Conservation (phyloP, 345 rosid genomes). For the Balakata baccata region DNA sequence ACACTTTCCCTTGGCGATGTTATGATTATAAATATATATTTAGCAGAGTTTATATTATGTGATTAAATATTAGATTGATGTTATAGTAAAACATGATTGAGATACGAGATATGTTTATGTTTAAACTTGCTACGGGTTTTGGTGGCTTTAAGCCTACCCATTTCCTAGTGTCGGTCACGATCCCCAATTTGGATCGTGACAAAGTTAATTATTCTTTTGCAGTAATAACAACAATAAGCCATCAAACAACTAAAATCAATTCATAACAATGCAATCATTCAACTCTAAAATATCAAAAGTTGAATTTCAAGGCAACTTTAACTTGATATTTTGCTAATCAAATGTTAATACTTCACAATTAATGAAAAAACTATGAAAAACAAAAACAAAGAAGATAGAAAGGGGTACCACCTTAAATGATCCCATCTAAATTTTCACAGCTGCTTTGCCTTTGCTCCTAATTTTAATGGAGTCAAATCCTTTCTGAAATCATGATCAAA, state of each 20-base stretch:
- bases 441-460: conserved; percentile 91
- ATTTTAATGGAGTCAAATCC: conserved; percentile 77
- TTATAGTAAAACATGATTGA: no score
- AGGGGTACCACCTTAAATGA: conserved; percentile 67
- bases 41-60: no score
- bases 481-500: conserved; percentile 74
- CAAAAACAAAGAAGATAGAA: neutral
- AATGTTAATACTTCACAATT: neutral
- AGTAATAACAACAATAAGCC: neutral
- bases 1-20: no score
- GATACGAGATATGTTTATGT: no score
- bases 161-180: no score
- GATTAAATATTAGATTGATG: no score
- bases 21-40: no score
- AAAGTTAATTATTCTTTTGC: neutral
- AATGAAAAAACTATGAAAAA: neutral
- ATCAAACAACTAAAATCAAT: conserved; percentile 1
- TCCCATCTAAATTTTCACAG: conserved; percentile 88
- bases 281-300: neutral
- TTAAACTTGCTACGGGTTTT: no score
- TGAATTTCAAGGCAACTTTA: conserved; percentile 3
- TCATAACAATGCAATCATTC: neutral
- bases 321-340: neutral
- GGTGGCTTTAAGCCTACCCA: no score
- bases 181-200: no score